Conservation (phyloP, 176 grass and related monocot species). For the Hsuehochloa calcarea region DNA sequence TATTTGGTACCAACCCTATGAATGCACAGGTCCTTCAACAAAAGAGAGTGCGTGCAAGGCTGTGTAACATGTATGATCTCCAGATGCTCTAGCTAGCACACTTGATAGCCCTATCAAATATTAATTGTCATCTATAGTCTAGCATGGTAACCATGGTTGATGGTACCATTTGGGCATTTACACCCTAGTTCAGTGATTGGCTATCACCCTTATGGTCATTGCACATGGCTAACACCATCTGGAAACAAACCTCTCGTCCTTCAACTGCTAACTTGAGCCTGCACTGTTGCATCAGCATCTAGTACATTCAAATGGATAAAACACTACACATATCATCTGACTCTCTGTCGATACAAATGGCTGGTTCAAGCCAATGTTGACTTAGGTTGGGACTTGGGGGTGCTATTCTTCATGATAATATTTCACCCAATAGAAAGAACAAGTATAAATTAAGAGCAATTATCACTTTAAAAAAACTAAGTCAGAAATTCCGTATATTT, state of each 20-base stretch:
- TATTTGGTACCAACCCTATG: background rate
- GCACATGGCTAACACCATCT: background rate
- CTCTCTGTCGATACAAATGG: background rate
- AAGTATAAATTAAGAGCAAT: background rate
- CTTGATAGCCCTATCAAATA: background rate
- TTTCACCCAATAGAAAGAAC: background rate
- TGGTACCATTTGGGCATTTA: background rate
- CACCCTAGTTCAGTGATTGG: background rate
- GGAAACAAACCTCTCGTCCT: background rate
- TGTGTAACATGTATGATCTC: background rate
- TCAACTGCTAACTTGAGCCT: background rate
- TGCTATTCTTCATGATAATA: background rate
- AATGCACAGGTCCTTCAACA: background rate
- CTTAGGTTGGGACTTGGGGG: background rate
- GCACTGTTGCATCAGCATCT: background rate
- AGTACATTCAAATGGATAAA: background rate
- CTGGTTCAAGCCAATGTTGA: background rate
- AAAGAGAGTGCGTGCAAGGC: background rate
- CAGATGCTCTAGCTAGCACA: conserved; percentile 8
- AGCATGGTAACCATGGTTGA: background rate
- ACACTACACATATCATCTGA: background rate
- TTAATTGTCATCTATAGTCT: background rate
- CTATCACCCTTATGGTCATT: background rate
- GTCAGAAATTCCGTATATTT: background rate
- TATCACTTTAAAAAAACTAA: background rate